phyloP scores from a whole-genome alignment of 1,284 basidiomycete genomes.

The Ustilago hordei region DNA sequence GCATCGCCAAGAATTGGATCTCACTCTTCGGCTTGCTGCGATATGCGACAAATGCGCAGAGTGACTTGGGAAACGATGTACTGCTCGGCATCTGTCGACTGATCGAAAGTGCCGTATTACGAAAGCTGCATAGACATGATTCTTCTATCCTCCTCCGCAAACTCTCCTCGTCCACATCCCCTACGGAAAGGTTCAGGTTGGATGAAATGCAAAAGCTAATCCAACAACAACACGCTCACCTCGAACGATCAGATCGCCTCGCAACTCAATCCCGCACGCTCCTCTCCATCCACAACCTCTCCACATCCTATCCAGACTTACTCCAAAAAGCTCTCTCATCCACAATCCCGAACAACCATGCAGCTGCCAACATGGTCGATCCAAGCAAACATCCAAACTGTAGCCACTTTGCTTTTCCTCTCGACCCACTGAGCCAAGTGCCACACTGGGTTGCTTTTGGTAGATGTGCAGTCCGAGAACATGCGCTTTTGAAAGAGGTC shows the following conservation, averaged over 20 bases:
- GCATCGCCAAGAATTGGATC: slow-evolving; percentile 48
- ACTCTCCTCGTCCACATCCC: neutral
- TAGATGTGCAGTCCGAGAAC: slow-evolving; percentile 16
- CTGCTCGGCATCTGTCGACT: slow-evolving; percentile 51
- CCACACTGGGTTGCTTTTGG: slow-evolving; percentile 49
- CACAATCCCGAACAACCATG: neutral
- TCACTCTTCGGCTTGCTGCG: slow-evolving; percentile 46
- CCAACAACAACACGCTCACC: slow-evolving; percentile 6
- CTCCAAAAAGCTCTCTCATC: neutral
- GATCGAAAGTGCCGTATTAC: slow-evolving; percentile 48
- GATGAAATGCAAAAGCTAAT: slow-evolving; percentile 9
- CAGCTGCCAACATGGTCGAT: slow-evolving; percentile 11
- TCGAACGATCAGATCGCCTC: slow-evolving; percentile 25
- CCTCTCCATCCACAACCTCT: slow-evolving; percentile 13
- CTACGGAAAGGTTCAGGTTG: neutral
- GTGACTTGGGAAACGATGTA: slow-evolving; percentile 33
- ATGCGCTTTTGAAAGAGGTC: slow-evolving; percentile 2
- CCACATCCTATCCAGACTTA: slow-evolving; percentile 10
- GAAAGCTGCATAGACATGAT: slow-evolving; percentile 47
- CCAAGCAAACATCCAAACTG: neutral
- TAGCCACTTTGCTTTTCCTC: slow-evolving; percentile 23
- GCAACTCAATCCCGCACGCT: slow-evolving; percentile 9
- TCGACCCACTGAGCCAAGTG: slow-evolving; percentile 22
- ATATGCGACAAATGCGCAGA: slow-evolving; percentile 44
- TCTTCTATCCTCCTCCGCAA: slow-evolving; percentile 13